Percentiles rank a stretch among this genome's conserved stretches.
Conservation (phyloP, 2,329 filamentous ascomycete species). For the Xylariales sp. region DNA sequence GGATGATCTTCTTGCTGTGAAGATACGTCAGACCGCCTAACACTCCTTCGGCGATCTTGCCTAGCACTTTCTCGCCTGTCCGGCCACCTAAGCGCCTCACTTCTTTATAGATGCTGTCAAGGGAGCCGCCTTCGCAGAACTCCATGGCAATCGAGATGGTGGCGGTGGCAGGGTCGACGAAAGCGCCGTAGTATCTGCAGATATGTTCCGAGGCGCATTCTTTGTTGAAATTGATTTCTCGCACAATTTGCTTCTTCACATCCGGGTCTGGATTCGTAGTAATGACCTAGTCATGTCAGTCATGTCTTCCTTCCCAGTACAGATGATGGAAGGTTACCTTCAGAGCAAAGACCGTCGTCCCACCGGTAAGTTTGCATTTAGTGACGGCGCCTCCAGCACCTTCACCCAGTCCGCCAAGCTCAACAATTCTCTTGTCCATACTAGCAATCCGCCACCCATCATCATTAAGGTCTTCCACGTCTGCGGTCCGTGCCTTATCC, state of each 20-base stretch:
- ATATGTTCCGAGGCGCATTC: conserved; percentile 94
- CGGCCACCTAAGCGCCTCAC: conserved; percentile 92
- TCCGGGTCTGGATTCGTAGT: conserved; percentile 97
- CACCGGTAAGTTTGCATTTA: conserved; percentile 79
- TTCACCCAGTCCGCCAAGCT: conserved; percentile 86
- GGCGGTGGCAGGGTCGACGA: conserved; percentile 90
- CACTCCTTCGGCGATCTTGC: conserved; percentile 94
- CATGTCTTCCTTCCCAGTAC: no score
- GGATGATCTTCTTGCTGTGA: conserved; percentile 93
- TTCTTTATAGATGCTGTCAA: conserved; percentile 96
- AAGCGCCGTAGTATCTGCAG: conserved; percentile 95
- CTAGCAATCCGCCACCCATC: conserved; percentile 94
- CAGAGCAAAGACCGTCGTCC: conserved; percentile 90
- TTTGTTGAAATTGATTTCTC: conserved; percentile 96
- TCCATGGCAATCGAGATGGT: conserved; percentile 99
- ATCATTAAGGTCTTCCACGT: conserved; percentile 93
- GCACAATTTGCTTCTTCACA: conserved; percentile 96
- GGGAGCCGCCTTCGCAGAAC: conserved; percentile 92
- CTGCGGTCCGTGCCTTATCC: conserved; percentile 76
- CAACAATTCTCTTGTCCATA: conserved; percentile 78
- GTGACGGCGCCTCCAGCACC: conserved; percentile 95
- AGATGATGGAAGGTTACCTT: no score
- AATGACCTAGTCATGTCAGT: conserved; percentile 65
- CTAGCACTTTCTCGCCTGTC: conserved; percentile 94
- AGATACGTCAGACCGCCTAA: conserved; percentile 91